Base-by-base conservation (phyloP, 495 filamentous ascomycete species). In the Corynascus novoguineensis region DNA sequence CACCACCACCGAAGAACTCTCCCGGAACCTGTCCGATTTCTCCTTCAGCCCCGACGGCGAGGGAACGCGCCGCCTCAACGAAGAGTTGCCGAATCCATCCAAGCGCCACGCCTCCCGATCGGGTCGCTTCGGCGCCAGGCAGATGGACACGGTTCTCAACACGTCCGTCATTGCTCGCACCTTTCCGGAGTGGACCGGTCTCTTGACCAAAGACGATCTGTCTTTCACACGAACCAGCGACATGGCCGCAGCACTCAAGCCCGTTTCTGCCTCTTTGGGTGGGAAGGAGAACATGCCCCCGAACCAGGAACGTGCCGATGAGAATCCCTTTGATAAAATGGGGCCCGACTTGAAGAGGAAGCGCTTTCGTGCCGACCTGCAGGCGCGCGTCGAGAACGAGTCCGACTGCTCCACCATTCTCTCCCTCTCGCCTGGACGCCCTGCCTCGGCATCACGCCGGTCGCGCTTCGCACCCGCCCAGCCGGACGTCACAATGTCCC, bases 111-210 rank as follows among this genome's bases (percentile, higher is more conserved):
- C 60, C 17, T 45, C 61, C 24, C 50, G 67, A 10, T 66, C 68
- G 12, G 66, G 65, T 37, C 67, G 69, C 50, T 70, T 69, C 40
- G 64, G 57, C 32, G 41, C 53, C 12, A 63, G 49, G 17, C 57
- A 59, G 19, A 37, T 44, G 25, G 32, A 45, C 7, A 62, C 53
- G 15, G 58, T 62, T 5, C 76, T 86, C 62, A 82, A 86, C 71
- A 86, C 83, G 7, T 86, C 83, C 9, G 82, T 77, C 34, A 72
- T 86, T 42, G 81, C 79, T 22, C 79, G 77, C 61, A 75, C 79
- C 50, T 86, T 86, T 68, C 84, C 84, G 22, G 78, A 86, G 60
- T 86, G 74, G 74, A 72, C 67, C 38, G 63, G 66, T 12, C 63
- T 62, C 29, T 58, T 64, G 35, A 28, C 41, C 58, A 61, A 60